These are phyloP conservation scores for Henckelia pumila DNA, from an alignment of 257 asterid species.

Conservation along the genomic window DNA sequence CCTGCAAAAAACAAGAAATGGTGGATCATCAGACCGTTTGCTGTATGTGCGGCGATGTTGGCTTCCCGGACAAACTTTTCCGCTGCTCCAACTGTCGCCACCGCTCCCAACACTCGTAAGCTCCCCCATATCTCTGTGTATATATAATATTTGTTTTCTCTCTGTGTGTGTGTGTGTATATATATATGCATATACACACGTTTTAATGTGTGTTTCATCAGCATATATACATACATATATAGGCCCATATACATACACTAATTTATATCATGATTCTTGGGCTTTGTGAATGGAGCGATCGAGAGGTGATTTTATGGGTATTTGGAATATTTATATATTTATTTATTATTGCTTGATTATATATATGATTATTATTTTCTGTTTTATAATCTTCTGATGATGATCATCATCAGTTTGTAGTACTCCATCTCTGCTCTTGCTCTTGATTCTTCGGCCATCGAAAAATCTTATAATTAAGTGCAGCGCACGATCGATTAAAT, in stretches of 20 bases:
- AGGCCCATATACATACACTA: too few species aligned
- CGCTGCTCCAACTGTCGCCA: conserved; percentile 81
- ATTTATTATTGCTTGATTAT: too few species aligned
- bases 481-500: not conserved
- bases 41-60: conserved; percentile 95
- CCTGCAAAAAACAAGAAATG: conserved; percentile 33
- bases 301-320: not conserved
- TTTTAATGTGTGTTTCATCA: not conserved
- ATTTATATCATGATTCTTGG: too few species aligned
- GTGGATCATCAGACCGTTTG: conserved; percentile 83
- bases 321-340: too few species aligned
- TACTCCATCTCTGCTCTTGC: too few species aligned
- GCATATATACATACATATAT: too few species aligned
- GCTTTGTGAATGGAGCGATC: too few species aligned
- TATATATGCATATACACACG: not conserved
- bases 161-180: not conserved
- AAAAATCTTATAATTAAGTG: not conserved
- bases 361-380: too few species aligned
- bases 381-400: too few species aligned
- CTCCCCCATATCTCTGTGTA: too few species aligned
- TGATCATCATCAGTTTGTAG: too few species aligned
- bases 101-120: conserved; percentile 97
- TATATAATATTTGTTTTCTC: too few species aligned
- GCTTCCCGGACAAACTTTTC: conserved; percentile 91
- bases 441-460: not conserved